Percentiles rank a stretch among this genome's conserved stretches.
Conservation (phyloP, 106 monocot species). For the Xerophyta viscosa region DNA sequence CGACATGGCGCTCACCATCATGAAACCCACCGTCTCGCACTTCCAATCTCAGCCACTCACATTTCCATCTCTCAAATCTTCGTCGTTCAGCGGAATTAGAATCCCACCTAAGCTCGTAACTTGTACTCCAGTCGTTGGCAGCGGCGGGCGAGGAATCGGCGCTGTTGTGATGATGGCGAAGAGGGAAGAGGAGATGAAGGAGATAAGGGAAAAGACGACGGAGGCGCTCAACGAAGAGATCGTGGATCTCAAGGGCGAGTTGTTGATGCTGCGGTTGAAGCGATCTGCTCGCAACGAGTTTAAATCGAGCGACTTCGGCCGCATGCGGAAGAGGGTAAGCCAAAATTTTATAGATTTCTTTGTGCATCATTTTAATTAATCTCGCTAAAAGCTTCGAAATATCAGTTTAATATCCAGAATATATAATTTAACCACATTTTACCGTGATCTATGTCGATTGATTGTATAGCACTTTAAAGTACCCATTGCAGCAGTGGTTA, state of each 20-base stretch:
- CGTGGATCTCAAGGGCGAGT: slow-evolving; percentile 88
- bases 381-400: background rate
- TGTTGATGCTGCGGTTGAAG: slow-evolving; percentile 84
- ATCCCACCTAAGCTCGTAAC: no score
- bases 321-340: slow-evolving; percentile 82
- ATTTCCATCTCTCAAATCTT: slow-evolving; percentile 18
- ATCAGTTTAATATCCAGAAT: background rate
- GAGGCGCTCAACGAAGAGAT: slow-evolving; percentile 91
- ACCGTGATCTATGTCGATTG: no score
- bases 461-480: no score
- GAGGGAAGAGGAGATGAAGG: slow-evolving; percentile 83
- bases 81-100: slow-evolving; percentile 37
- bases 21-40: slow-evolving; percentile 1
- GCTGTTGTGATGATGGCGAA: slow-evolving; percentile 49
- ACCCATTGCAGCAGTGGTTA: no score
- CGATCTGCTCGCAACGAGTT: slow-evolving; percentile 81
- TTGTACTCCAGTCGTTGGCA: no score
- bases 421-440: no score
- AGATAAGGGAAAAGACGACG: slow-evolving; percentile 58
- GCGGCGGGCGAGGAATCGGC: slow-evolving; percentile 12
- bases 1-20: no score
- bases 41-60: background rate
- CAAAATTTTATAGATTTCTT: background rate
- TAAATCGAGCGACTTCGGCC: slow-evolving; percentile 75
- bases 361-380: no score